A percentile compares a stretch with the other conserved stretches of the same genome.
Evolutionary conservation across 306 rosid genomes (phyloP).

Genomic region (Casuarina cunninghamiana): DNA sequence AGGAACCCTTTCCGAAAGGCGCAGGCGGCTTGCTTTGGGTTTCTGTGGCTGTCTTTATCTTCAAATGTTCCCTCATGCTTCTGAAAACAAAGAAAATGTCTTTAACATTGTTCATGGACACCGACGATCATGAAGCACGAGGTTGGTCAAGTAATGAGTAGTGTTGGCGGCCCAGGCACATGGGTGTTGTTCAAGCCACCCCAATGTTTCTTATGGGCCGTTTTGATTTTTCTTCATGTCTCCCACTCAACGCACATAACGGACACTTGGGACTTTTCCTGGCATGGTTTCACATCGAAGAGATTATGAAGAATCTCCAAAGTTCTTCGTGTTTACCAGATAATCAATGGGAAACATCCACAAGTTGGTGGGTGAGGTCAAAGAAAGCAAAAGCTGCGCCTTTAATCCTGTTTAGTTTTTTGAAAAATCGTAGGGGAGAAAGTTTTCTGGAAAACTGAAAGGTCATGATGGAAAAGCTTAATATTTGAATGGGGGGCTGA

Average conservation of each 20-base stretch:
- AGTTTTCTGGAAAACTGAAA: conserved; percentile 6
- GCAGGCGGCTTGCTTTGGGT: not conserved
- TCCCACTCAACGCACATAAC: conserved; percentile 17
- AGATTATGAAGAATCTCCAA: conserved; percentile 32
- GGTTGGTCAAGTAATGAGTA: conserved; percentile 29
- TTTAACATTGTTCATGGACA: not conserved
- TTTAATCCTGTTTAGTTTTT: conserved; percentile 7
- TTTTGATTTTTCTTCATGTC: conserved; percentile 28
- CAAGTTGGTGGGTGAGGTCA: conserved; percentile 22
- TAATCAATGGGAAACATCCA: conserved; percentile 13
- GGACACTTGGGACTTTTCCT: conserved; percentile 17
- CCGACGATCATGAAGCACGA: conserved; percentile 5
- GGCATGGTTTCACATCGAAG: conserved; percentile 17
- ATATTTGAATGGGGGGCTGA: conserved; percentile 12
- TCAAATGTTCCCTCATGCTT: not conserved
- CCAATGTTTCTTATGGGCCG: conserved; percentile 22
- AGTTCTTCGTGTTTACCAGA: conserved; percentile 21
- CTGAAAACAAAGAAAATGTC: not conserved
- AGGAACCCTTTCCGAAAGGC: no score
- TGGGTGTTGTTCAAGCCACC: conserved; percentile 28
- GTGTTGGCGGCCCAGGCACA: conserved; percentile 31
- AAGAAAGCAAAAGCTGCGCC: conserved; percentile 27
- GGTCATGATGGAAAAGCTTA: conserved; percentile 1
- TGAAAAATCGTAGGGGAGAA: not conserved
- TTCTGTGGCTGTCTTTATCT: not conserved